Evolutionary conservation across 129 eudicot genomes (phyloP), one percentile per base, ranked within the genome.

Genomic region (Artemisia annua): DNA sequence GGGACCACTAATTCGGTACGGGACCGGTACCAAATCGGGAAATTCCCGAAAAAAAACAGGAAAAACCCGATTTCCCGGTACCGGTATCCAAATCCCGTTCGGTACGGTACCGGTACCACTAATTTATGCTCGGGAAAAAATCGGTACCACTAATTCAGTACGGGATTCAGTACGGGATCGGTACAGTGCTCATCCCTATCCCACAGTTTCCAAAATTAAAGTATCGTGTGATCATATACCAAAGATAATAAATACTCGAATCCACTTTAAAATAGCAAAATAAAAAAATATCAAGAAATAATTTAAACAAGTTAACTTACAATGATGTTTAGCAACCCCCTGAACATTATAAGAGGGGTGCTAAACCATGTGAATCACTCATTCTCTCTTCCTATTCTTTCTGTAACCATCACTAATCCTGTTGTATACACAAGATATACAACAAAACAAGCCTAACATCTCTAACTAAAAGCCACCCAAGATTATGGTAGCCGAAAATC

Each of bases 381-480:
- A n/a, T n/a, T n/a, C n/a, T n/a, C 22, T 20, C 22, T 76, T 48
- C 59, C 69, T 59, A 48, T 26, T 59, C 60, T 57, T 67, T 66
- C 26, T 15, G 63, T 75, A 75, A 65, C 32, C 63, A 19, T 44
- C 39, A 69, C 75, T 76, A 76, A 68, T 68, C 75, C 51, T 76
- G 75, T 68, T 54, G 20, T 76, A 76, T 76, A 53, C 13, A 76
- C 75, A 43, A 49, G n/a, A 43, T 54, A 66, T 66, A 54, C 73
- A 68, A 75, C 74, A 75, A 69, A 60, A 57, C 16, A 58, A 57
- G 18, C 74, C 35, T 51, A 51, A 19, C 12, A 46, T 56, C 63
- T 20, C 72, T 20, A 76, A 26, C 57, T 57, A 57, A 48, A 17
- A 3, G 60, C 64, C 59, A 51, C 51, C 71, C 54, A 20, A 63